Evolutionary conservation across 2,329 filamentous ascomycete genomes (phyloP), one percentile per base, ranked within the genome.

Genomic region (Aspergillus sp.): DNA sequence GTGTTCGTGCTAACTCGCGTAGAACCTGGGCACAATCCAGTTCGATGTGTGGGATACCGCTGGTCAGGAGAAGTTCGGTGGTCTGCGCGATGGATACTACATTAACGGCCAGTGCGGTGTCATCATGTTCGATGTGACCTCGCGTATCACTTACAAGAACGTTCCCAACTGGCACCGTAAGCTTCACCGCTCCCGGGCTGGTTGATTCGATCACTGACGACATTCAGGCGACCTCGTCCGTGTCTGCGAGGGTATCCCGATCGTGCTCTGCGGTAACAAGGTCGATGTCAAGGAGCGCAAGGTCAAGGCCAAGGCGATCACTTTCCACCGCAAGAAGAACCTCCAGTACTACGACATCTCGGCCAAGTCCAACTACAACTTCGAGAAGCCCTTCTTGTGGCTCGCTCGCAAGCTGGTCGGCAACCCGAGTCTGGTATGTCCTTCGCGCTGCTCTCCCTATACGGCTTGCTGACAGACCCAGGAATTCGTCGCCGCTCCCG

Each of bases 261-360:
- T 98, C 58, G 91, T 96, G 56, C 83, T 98, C 47, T 86, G 80
- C 67, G 89, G 89, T 60, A 98, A 98, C 84, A 98, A 98, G 79
- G 89, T 98, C 66, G 89, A 98, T 60, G 91, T 98, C 48, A 98
- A 98, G 83, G 91, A 98, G 79, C 86, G 91, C 68, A 98, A 98
- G 74, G 91, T 98, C 64, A 98, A 98, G 81, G 91, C 91, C 62
- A 98, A 98, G 85, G 93, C 89, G 63, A 98, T 98, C 70, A 98
- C 91, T 50, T 98, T 98, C 84, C 91, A 98, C 78, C 86, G 91
- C 71, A 98, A 98, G 85, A 98, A 98, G 82, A 98, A 96, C 72
- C 81, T 98, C 33, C 91, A 98, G 72, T 98, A 96, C 79, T 98
- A 98, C 77, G 91, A 96, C 56, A 96, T 96, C 65, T 95, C 86